Evolutionary conservation across 805 yeast genomes (phyloP).

Genomic region (Starmera caribaea): DNA sequence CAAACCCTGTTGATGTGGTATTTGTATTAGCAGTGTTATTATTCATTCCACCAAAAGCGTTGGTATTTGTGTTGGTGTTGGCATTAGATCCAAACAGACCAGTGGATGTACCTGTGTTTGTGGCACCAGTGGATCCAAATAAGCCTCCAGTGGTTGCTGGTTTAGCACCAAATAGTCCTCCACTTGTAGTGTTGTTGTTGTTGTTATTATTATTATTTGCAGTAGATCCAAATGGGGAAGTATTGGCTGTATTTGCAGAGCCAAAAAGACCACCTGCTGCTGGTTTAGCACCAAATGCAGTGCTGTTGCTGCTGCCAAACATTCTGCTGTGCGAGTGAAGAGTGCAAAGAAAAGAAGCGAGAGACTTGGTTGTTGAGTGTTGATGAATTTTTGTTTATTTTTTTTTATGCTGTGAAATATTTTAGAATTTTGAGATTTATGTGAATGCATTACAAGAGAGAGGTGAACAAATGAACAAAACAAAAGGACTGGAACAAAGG

Average conservation of each 20-base stretch:
- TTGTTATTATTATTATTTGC: slow-evolving; percentile 3
- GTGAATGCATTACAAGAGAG: too few relatives aligned
- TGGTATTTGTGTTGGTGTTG: slow-evolving; percentile 8
- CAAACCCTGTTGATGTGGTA: slow-evolving; percentile 3
- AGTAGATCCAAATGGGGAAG: slow-evolving; percentile 7
- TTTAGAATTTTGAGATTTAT: too few relatives aligned
- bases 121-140: slow-evolving; percentile 19
- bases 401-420: too few relatives aligned
- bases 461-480: too few relatives aligned
- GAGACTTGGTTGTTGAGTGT: too few relatives aligned
- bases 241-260: slow-evolving; percentile 7
- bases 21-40: slow-evolving; percentile 15
- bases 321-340: slow-evolving; percentile 6
- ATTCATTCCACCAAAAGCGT: slow-evolving; percentile 24
- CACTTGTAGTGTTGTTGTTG: slow-evolving; percentile 9
- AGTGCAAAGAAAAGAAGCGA: too few relatives aligned
- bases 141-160: slow-evolving; percentile 17
- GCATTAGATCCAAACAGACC: slow-evolving; percentile 5
- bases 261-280: slow-evolving; percentile 1
- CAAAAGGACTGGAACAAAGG: too few relatives aligned
- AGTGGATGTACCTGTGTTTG: slow-evolving; percentile 2
- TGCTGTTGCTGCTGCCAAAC: slow-evolving; percentile 9
- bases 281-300: slow-evolving; percentile 1
- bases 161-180: slow-evolving; percentile 19
- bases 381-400: too few relatives aligned